Percentiles rank a stretch among this genome's conserved stretches.
Evolutionary conservation across 2,329 filamentous ascomycete species (phyloP).

Genomic region (Cadophora sp.): DNA sequence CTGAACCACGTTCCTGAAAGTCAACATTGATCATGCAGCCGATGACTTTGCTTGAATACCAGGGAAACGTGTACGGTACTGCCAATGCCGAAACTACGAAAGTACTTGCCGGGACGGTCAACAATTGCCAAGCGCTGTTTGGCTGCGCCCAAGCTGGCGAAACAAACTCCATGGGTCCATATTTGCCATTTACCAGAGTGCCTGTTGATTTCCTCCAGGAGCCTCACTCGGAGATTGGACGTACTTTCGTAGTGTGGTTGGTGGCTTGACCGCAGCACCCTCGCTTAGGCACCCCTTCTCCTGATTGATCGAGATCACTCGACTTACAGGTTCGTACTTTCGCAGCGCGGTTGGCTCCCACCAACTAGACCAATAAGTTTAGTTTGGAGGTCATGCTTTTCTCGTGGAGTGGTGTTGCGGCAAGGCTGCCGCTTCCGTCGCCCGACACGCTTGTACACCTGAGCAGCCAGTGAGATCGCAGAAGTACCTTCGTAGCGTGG

Average conservation of each 20-base stretch:
- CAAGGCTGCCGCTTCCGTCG: no score
- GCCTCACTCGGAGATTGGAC: neutral
- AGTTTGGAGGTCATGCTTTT: neutral
- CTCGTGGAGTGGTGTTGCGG: neutral
- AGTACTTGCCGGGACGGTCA: neutral
- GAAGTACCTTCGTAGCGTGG: no score
- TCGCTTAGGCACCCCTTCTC: neutral
- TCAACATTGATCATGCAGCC: neutral
- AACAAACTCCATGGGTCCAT: neutral
- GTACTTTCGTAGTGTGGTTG: conserved; percentile 6
- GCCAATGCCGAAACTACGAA: conserved; percentile 4
- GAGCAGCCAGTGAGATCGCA: no score
- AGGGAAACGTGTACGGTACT: neutral
- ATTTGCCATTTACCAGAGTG: neutral
- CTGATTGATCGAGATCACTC: neutral
- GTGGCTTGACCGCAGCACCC: neutral
- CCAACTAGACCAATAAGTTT: neutral
- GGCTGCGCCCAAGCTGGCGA: neutral
- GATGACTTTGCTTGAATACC: neutral
- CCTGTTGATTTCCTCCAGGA: neutral
- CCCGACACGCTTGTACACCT: no score
- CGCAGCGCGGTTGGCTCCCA: neutral
- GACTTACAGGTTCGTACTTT: neutral
- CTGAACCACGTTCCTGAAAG: neutral
- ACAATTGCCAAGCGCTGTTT: neutral